These are phyloP conservation scores for Saposhnikovia divaricata DNA, from an alignment of 129 eudicot species.

Conservation along the genomic window DNA sequence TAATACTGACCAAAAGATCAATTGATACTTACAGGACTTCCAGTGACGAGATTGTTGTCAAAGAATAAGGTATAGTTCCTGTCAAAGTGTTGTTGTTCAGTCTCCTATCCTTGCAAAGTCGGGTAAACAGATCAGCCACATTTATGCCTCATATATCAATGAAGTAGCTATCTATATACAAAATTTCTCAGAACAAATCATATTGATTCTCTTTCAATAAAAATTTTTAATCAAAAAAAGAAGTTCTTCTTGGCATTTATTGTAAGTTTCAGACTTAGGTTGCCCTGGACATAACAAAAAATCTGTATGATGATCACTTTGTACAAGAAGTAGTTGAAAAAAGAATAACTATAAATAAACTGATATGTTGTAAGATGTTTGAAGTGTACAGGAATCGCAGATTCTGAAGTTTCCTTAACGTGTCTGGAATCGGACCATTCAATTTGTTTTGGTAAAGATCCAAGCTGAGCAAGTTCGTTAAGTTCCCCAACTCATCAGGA, in stretches of 20 bases:
- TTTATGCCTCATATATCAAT: constrained; percentile 7
- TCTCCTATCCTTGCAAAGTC: constrained; percentile 56
- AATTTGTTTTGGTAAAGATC: constrained; percentile 63
- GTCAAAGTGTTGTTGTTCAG: constrained; percentile 80
- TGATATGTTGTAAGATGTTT: background rate
- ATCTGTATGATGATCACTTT: background rate
- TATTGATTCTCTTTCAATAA: background rate
- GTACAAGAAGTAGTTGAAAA: background rate
- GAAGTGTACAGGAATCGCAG: constrained; percentile 54
- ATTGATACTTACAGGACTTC: constrained; percentile 76
- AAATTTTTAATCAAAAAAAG: too few relatives aligned
- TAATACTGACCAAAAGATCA: background rate
- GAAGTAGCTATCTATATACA: background rate
- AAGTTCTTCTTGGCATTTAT: background rate
- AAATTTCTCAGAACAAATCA: background rate
- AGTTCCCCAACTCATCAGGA: constrained; percentile 69
- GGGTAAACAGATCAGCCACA: constrained; percentile 6
- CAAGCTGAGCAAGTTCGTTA: constrained; percentile 58
- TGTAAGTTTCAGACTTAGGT: background rate
- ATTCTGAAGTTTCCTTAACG: constrained; percentile 46
- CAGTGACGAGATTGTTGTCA: constrained; percentile 56
- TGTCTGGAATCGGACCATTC: constrained; percentile 47
- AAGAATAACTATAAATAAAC: background rate
- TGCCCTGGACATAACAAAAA: background rate
- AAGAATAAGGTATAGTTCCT: constrained; percentile 53